Evolutionary conservation across 148 eudicot genomes (phyloP).

Genomic region (Spergularia marina): DNA sequence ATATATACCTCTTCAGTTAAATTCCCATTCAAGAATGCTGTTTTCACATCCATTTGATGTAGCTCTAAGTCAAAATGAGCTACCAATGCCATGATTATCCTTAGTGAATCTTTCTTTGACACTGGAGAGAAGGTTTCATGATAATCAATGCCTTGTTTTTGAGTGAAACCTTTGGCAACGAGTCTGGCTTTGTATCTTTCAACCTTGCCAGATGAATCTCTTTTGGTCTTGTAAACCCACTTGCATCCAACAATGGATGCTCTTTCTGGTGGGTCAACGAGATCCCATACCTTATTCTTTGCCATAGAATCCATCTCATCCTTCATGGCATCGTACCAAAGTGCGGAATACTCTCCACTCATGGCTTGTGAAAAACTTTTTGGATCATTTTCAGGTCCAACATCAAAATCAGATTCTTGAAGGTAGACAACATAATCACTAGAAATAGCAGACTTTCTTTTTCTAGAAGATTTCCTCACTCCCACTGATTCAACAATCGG

Average conservation of each 20-base stretch:
- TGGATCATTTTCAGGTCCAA: too few relatives aligned
- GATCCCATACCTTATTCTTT: too few relatives aligned
- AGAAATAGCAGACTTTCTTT: background rate
- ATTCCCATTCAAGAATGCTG: conserved; percentile 9
- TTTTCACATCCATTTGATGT: conserved; percentile 26
- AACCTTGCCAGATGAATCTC: too few relatives aligned
- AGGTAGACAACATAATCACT: background rate
- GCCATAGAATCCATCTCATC: too few relatives aligned
- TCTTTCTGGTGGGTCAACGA: too few relatives aligned
- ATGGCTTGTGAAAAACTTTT: too few relatives aligned
- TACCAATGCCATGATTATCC: conserved; percentile 10
- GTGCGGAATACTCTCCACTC: too few relatives aligned
- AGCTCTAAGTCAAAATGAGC: conserved; percentile 24
- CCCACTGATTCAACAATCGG: background rate
- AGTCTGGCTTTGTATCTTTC: too few relatives aligned
- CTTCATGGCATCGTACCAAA: too few relatives aligned
- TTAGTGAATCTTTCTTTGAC: conserved; percentile 8
- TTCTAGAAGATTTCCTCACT: conserved; percentile 7
- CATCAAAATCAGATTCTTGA: too few relatives aligned
- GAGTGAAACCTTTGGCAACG: background rate
- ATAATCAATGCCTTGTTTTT: conserved; percentile 10
- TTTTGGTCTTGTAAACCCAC: too few relatives aligned
- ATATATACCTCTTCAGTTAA: background rate
- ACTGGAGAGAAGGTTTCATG: conserved; percentile 12
- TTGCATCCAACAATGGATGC: too few relatives aligned